These are phyloP conservation scores for Diaporthe caulivora DNA, from an alignment of 2,329 filamentous ascomycete species.

Conservation along the genomic window DNA sequence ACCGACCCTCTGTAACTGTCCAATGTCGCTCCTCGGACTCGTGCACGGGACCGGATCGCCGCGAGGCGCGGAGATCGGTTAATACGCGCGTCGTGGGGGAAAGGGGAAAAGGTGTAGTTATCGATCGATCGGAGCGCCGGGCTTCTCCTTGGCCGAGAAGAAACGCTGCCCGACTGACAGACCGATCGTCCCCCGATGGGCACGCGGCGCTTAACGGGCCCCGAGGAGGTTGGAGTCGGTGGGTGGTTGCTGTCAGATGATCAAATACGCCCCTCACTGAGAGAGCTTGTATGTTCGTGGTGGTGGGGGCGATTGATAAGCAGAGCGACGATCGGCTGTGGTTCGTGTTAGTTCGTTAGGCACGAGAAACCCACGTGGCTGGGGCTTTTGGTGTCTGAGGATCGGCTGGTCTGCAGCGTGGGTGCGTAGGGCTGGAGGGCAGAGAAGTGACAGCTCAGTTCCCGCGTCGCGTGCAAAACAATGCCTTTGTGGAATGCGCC, in stretches of 20 bases:
- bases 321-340: background rate
- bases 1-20: background rate
- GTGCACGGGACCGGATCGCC: background rate
- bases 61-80: background rate
- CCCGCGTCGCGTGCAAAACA: background rate
- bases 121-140: too few relatives aligned
- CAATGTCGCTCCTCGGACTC: background rate
- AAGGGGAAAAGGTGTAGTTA: too few relatives aligned
- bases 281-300: background rate
- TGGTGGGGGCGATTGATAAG: background rate
- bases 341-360: background rate
- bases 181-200: background rate
- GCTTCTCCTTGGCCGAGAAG: too few relatives aligned
- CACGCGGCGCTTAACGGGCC: background rate
- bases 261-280: background rate
- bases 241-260: background rate
- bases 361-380: conserved; percentile 9
- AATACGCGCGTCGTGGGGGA: too few relatives aligned
- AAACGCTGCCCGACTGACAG: background rate
- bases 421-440: background rate
- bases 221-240: background rate
- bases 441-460: conserved; percentile 12
- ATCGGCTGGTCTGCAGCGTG: conserved; percentile 7
- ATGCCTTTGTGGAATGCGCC: background rate
- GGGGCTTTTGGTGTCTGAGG: background rate